Evolutionary conservation across 2,329 filamentous ascomycete genomes (phyloP).

Genomic region (Curvularia verruculosa): DNA sequence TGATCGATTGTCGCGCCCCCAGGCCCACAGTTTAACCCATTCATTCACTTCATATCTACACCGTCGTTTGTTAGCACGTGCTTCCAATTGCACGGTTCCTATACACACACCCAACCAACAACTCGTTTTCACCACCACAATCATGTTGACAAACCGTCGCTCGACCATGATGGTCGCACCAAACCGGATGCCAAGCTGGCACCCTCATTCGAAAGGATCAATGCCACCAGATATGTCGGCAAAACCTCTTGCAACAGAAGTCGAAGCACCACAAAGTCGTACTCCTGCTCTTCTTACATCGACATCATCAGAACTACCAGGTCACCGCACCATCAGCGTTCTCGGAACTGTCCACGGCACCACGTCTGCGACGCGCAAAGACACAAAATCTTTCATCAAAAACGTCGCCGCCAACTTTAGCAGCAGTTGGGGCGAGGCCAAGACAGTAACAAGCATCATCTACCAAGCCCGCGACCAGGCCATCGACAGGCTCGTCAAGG

Average conservation of each 20-base stretch:
- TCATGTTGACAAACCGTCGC: conserved; percentile 46
- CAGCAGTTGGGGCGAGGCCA: conserved; percentile 40
- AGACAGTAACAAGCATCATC: conserved; percentile 38
- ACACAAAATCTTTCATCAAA: conserved; percentile 45
- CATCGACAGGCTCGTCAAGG: conserved; percentile 43
- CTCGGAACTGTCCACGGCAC: conserved; percentile 43
- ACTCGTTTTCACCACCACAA: conserved; percentile 6
- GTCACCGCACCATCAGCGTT: conserved; percentile 34
- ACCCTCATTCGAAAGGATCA: conserved; percentile 28
- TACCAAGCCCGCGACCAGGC: conserved; percentile 45
- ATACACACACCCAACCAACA: not conserved
- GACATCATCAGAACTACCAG: conserved; percentile 36
- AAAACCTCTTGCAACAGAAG: conserved; percentile 22
- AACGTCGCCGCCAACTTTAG: conserved; percentile 25
- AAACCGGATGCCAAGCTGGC: conserved; percentile 33
- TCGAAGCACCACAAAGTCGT: conserved; percentile 35
- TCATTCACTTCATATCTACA: conserved; percentile 1
- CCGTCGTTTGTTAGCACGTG: not conserved
- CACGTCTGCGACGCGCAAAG: conserved; percentile 42
- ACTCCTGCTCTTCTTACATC: conserved; percentile 38
- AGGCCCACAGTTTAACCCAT: not conserved
- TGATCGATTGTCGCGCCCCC: conserved; percentile 17
- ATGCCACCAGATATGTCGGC: conserved; percentile 16
- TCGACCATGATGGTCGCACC: conserved; percentile 44
- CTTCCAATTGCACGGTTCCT: not conserved